Evolutionary conservation across 1,139 yeast species (phyloP), one percentile per base, ranked within the genome.

Genomic region (Candida frijolesensis): DNA sequence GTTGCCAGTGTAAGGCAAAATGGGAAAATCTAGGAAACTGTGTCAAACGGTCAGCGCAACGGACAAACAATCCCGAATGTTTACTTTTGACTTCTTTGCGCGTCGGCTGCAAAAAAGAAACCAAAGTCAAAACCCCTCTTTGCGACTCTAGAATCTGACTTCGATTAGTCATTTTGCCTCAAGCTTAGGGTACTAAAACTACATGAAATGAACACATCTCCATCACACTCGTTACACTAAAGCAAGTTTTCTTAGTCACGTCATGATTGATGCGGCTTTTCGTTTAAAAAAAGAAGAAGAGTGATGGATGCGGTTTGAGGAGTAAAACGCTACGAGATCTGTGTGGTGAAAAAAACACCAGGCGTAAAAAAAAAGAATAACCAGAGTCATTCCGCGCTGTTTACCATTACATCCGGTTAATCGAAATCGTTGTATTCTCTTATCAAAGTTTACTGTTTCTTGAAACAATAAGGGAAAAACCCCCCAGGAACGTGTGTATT

Each of bases 81-180:
- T 22, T 19, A 15, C n/a, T 22, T 42, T 32, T 42, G 45, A 42
- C 45, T 42, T 42, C 45, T 42, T 27, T 42, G 45, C 39, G 9
- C 12, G 25, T 18, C 27, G 45, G 45, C 15, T 42, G 45, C 45
- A 34, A 42, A 33, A 42, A 32, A 19, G n/a, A 25, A 19, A 19
- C 25, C 39, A 32, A 32, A 22, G 45, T 33, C 39, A 33, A 33
- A 32, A 34, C 9, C n/a, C 15, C 22, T 25, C 18, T 4, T 4
- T 16, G 34, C 18, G 44, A 42, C 44, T 42, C 44, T 11, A 38
- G 8, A 14, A 40, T n/a, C 10, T 40, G 43, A 40, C 43, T 40
- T 27, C 34, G 43, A 11, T 8, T n/a, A 7, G 34, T 11, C 19
- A 11, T 40, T 40, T 40, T 27, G 43, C 42, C 42, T 38, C 14